Evolutionary conservation across 768 basidiomycete species (phyloP).

Genomic region (Phaeotremella skinneri): DNA sequence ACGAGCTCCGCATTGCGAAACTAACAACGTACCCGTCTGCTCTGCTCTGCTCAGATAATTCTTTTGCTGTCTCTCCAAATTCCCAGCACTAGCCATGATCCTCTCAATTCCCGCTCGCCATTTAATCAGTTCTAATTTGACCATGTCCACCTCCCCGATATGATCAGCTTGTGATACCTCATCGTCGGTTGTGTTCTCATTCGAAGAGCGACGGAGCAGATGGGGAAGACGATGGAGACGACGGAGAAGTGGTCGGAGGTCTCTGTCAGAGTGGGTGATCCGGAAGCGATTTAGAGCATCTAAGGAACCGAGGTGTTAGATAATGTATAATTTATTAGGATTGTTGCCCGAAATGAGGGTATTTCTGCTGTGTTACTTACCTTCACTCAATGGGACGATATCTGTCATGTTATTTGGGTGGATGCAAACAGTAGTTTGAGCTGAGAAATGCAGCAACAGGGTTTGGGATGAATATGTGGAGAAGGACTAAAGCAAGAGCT

Average conservation of each 20-base stretch:
- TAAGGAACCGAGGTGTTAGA: too few relatives aligned
- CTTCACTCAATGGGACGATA: background rate
- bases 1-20: background rate
- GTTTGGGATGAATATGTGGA: too few relatives aligned
- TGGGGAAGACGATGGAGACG: conserved; percentile 33
- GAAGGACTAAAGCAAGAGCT: too few relatives aligned
- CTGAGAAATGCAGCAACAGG: background rate
- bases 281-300: conserved; percentile 42
- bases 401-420: background rate
- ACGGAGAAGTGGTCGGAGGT: conserved; percentile 33
- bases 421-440: background rate
- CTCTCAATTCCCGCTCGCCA: conserved; percentile 37
- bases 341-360: too few relatives aligned
- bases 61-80: conserved; percentile 34
- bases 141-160: conserved; percentile 27
- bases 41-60: conserved; percentile 23
- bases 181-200: background rate
- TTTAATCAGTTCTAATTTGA: conserved; percentile 37
- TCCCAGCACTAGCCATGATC: conserved; percentile 29
- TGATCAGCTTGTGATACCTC: background rate
- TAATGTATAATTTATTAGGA: too few relatives aligned
- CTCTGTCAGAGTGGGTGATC: conserved; percentile 42
- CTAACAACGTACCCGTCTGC: conserved; percentile 33
- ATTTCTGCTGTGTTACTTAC: too few relatives aligned
- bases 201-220: background rate